A percentile compares a stretch with the other conserved stretches of the same genome.
Evolutionary conservation across 108 stramenopile species (phyloP).

Genomic region (Nitzschia sp.): DNA sequence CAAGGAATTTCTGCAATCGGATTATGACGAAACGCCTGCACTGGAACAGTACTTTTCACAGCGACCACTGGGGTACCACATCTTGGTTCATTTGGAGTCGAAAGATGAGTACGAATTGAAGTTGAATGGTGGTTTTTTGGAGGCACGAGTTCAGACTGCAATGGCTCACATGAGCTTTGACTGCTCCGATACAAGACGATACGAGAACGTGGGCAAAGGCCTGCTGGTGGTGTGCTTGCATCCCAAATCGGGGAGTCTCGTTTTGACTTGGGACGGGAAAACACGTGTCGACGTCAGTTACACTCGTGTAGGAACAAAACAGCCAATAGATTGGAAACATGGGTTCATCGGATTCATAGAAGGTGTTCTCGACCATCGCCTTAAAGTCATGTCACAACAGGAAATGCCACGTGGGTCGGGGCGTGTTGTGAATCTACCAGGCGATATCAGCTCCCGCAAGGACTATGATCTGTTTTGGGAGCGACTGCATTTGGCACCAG

Average conservation of each 20-base stretch:
- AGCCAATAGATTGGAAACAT: neutral
- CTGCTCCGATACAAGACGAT: neutral
- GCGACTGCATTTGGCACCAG: neutral
- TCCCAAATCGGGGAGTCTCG: conserved; percentile 7
- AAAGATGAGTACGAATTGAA: neutral
- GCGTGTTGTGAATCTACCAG: conserved; percentile 44
- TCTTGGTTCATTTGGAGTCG: conserved; percentile 51
- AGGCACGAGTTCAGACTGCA: neutral
- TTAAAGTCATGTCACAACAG: conserved; percentile 34
- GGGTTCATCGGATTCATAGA: neutral
- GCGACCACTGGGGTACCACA: conserved; percentile 62
- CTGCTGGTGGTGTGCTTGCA: conserved; percentile 6
- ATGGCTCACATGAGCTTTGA: neutral
- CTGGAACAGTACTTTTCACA: conserved; percentile 64
- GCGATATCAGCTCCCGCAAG: conserved; percentile 21
- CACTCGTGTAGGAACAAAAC: conserved; percentile 15
- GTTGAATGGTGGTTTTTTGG: neutral
- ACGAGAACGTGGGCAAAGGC: conserved; percentile 14
- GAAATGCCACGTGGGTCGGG: conserved; percentile 54
- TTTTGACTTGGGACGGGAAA: conserved; percentile 43
- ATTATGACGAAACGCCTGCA: conserved; percentile 30
- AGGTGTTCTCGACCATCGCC: neutral
- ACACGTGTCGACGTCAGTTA: conserved; percentile 46
- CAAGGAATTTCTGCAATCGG: conserved; percentile 15
- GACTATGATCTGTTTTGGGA: neutral